A percentile compares a stretch with the other conserved stretches of the same genome.
Conservation (phyloP, 805 yeast species). For the Torulaspora maleeae region DNA sequence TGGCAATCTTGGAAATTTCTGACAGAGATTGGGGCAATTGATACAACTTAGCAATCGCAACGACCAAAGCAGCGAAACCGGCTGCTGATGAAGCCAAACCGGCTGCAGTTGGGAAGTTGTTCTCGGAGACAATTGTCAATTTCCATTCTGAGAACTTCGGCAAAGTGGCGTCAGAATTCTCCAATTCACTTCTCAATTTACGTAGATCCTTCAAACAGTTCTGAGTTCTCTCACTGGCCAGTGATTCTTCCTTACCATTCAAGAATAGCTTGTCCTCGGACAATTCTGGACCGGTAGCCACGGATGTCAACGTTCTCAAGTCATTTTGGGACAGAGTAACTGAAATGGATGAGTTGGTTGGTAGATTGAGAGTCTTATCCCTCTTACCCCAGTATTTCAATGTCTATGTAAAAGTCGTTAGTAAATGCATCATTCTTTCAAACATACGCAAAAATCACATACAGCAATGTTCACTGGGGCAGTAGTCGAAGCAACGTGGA, state of each 20-base stretch:
- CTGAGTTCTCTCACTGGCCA: constrained; percentile 56
- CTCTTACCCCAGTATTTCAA: constrained; percentile 99
- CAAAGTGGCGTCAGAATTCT: constrained; percentile 45
- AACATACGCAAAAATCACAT: constrained; percentile 37
- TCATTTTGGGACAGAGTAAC: constrained; percentile 91
- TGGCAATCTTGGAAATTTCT: constrained; percentile 86
- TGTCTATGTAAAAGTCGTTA: constrained; percentile 44
- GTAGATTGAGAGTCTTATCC: constrained; percentile 80
- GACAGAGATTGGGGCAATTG: constrained; percentile 79
- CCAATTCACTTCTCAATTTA: constrained; percentile 56
- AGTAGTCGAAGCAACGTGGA: constrained; percentile 74
- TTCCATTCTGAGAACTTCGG: constrained; percentile 61
- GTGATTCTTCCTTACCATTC: constrained; percentile 76
- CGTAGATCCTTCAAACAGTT: constrained; percentile 78
- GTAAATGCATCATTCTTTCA: background rate
- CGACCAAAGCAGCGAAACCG: constrained; percentile 93
- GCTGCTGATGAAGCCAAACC: constrained; percentile 98
- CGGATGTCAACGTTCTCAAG: constrained; percentile 87
- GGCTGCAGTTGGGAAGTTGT: constrained; percentile 98
- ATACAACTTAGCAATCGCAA: constrained; percentile 81
- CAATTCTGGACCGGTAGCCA: constrained; percentile 57
- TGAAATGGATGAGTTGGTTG: constrained; percentile 93
- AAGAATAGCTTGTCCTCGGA: constrained; percentile 69
- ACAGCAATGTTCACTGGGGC: constrained; percentile 98
- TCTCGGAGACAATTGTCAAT: constrained; percentile 82